Evolutionary conservation across 495 filamentous ascomycete genomes (phyloP), one percentile per base, ranked within the genome.

Genomic region (Stereocaulon alpinum): DNA sequence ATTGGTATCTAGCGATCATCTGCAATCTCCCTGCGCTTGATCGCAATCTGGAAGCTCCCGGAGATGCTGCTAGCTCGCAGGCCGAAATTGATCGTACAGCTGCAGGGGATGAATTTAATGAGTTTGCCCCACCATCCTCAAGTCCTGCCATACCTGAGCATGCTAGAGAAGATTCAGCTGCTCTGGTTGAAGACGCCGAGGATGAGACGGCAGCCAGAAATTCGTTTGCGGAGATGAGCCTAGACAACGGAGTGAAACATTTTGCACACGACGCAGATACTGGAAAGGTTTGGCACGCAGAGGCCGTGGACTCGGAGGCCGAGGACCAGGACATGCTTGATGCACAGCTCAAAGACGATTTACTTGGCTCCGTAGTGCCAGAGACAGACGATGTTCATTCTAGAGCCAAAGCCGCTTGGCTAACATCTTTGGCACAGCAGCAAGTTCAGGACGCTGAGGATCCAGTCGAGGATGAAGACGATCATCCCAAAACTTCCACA

Each of bases 1-100:
- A 98, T 69, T 98, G 93, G 93, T 97, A 93, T 72, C 73, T 96
- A 66, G 93, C 90, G 14, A 91, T 98, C 58, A 96, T 97, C 37
- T 95, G 89, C 81, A 96, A 97, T 66, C 78, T 92, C 3, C 85
- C 60, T 73, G 79, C 57, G 63, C 80, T 72, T 55, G 68, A 68
- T 63, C 75, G 67, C 62, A 70, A 67, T 30, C 62, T 64, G 14
- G 66, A 49, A 17, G 17, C 56, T 37, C 44, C 24, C 11, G 45
- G 55, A 12, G 52, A 58, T n/a, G 44, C 32, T 27, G 18, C 34
- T 40, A 34, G 34, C n/a, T 48, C 34, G 41, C 43, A 29, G 43
- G 20, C n/a, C 9, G 63, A 66, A 34, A 10, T 42, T n/a, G 55
- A 52, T 44, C 48, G 44, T 41, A 18, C 17, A 30, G 55, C 7